These are phyloP conservation scores for Saccharomycopsis guyanensis DNA, from an alignment of 805 yeast species.

Conservation along the genomic window DNA sequence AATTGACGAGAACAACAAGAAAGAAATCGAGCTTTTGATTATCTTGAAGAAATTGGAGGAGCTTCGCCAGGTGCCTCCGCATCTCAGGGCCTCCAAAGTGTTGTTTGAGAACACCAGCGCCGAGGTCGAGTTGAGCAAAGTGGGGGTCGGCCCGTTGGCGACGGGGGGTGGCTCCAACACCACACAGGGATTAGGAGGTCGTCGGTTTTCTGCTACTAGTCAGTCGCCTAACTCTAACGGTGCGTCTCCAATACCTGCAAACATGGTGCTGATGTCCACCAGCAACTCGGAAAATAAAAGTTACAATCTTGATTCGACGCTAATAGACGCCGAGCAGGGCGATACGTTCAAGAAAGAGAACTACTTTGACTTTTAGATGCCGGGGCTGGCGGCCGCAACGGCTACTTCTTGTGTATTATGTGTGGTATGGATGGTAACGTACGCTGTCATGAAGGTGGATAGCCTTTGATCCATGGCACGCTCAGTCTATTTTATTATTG, in stretches of 20 bases:
- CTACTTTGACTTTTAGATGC: neutral
- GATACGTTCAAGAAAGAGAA: neutral
- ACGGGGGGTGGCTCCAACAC: neutral
- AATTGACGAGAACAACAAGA: conserved; percentile 72
- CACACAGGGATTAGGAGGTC: neutral
- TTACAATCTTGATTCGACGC: neutral
- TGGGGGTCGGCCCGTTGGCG: conserved; percentile 79
- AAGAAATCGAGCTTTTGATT: conserved; percentile 66
- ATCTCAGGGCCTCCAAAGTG: conserved; percentile 25
- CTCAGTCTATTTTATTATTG: too few species aligned
- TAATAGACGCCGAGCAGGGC: neutral
- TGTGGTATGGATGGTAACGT: too few species aligned
- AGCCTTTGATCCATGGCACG: too few species aligned
- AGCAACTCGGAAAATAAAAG: neutral
- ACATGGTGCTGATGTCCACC: neutral
- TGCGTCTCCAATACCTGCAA: conserved; percentile 3
- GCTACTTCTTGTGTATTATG: too few species aligned
- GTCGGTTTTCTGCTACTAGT: neutral
- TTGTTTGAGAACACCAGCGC: conserved; percentile 64
- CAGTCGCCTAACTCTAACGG: conserved; percentile 1
- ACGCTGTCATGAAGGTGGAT: too few species aligned
- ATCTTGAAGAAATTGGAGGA: conserved; percentile 48
- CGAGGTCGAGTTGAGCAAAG: conserved; percentile 62
- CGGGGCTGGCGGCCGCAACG: too few species aligned
- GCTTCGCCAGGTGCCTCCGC: conserved; percentile 33